phyloP scores from a whole-genome alignment of 805 yeast genomes.

The Lipomyces spencermartinsiae region DNA sequence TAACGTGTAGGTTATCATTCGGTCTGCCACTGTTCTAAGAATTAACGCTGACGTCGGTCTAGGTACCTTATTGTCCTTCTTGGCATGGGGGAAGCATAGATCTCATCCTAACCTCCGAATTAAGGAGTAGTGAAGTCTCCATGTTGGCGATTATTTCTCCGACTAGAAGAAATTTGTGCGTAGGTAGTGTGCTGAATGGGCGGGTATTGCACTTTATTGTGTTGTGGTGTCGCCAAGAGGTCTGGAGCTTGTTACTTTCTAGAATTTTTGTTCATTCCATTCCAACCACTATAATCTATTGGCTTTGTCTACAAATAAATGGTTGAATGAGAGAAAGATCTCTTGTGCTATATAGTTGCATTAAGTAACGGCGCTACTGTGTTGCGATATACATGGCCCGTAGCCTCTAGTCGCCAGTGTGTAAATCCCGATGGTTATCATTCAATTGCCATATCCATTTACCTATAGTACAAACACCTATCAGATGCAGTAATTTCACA shows the following conservation, averaged over 20 bases:
- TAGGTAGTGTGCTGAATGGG: neutral
- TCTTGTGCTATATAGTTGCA: no score
- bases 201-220: neutral
- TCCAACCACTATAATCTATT: neutral
- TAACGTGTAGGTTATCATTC: conserved; percentile 59
- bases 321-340: neutral
- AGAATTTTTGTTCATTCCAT: neutral
- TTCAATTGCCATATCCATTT: neutral
- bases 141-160: neutral
- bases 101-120: neutral
- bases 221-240: neutral
- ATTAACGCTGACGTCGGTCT: neutral
- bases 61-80: conserved; percentile 54
- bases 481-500: neutral
- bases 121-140: neutral
- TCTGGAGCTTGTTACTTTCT: neutral
- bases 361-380: no score
- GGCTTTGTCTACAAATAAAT: neutral
- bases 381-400: no score
- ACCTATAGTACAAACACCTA: neutral
- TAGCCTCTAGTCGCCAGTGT: neutral
- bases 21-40: neutral
- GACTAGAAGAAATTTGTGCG: neutral
- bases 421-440: no score
- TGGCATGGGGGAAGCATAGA: conserved; percentile 51